Evolutionary conservation across 306 rosid species (phyloP), one percentile per base, ranked within the genome.

Genomic region (Begonia peltatifolia): DNA sequence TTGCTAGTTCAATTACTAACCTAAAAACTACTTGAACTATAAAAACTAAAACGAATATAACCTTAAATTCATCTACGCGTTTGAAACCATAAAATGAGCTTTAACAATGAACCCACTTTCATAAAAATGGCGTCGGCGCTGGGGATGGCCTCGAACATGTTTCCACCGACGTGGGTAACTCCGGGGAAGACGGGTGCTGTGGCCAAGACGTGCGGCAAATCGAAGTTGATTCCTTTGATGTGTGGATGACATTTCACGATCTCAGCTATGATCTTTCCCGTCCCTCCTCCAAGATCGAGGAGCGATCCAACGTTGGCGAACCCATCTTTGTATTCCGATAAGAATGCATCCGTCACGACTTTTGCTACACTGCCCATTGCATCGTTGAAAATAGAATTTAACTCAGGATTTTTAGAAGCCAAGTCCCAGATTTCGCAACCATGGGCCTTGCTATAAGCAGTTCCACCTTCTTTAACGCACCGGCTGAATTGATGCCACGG

Each of bases 71-170:
- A n/a, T n/a, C 4, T 44, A 44, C 48, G 5, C 48, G 14, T 5
- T 30, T 5, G 9, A 30, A 30, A 30, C 9, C 6, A 5, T 30
- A 10, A 44, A n/a, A 44, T 2, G 14, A 7, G 14, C n/a, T 10
- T 3, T 44, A 5, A 10, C 1, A 2, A n/a, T 44, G 2, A 0
- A 44, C 14, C 14, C 42, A 63, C 79, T 76, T 69, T 77, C 12
- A 69, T 47, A 48, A 77, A 56, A 60, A 73, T 11, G 12, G 76
- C 76, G 18, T 66, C 74, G 14, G 76, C 83, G 2, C 22, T 48
- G 2, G 79, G 74, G 54, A 77, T 55, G 12, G 23, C 17, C 16
- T 63, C 47, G 43, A 77, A 67, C 74, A 73, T 73, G 36, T 77
- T 71, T 2, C 76, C 79, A 0, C 67, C 74, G 0, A 67, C 69